phyloP scores from a whole-genome alignment of 1,284 basidiomycete species.

The Puccinia novopanici region DNA sequence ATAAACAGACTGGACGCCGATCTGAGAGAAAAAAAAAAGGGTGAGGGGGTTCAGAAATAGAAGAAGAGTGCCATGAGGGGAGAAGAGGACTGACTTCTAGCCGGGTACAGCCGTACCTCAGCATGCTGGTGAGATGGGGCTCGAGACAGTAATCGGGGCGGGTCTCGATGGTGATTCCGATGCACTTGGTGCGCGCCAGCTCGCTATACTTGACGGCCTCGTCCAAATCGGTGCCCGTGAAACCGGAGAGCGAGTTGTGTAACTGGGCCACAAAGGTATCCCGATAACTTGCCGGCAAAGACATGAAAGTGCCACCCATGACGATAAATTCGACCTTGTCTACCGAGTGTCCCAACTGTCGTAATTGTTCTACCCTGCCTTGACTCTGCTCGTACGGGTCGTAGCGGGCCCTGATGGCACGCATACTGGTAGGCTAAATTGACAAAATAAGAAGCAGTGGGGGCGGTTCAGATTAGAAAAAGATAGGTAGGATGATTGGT shows the following conservation, averaged over 20 bases:
- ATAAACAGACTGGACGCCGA: conserved; percentile 97
- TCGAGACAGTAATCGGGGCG: conserved; percentile 96
- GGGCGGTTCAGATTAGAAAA: not conserved
- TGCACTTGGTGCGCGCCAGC: conserved; percentile 95
- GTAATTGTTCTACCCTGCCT: conserved; percentile 90
- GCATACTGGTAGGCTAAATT: conserved; percentile 85
- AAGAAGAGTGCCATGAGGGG: not conserved
- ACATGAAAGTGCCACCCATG: conserved; percentile 99
- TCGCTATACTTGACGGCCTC: conserved; percentile 98
- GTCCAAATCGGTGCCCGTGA: conserved; percentile 88
- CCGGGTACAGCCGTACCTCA: conserved; percentile 96
- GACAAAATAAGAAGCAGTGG: not conserved
- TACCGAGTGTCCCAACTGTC: conserved; percentile 89
- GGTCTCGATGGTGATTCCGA: conserved; percentile 99
- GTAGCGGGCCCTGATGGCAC: conserved; percentile 94
- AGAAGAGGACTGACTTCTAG: conserved; percentile 66
- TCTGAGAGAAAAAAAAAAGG: conserved; percentile 59
- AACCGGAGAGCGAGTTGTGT: conserved; percentile 94
- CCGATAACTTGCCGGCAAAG: conserved; percentile 93
- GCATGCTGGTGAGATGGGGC: conserved; percentile 93
- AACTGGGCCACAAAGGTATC: conserved; percentile 91
- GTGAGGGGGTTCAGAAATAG: no score
- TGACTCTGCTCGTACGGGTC: conserved; percentile 98
- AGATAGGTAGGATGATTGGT: no score
- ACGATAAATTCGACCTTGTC: conserved; percentile 99